A percentile compares a stretch with the other conserved stretches of the same genome.
Evolutionary conservation across 352 stramenopile species (phyloP).

Genomic region (Pythium brachiatum): DNA sequence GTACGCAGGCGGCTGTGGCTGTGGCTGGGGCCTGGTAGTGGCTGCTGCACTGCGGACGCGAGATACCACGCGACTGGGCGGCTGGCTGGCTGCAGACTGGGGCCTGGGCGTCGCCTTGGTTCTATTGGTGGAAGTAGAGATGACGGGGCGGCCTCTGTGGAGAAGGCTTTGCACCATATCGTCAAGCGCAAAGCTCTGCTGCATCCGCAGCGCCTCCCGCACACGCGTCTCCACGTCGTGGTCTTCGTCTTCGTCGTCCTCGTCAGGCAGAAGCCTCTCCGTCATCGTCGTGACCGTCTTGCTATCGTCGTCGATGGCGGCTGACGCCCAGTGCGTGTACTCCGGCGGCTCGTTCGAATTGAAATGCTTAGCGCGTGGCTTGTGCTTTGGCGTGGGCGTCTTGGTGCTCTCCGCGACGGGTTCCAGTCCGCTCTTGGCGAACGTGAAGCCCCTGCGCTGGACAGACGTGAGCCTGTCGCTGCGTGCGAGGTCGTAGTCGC

Average conservation of each 20-base stretch:
- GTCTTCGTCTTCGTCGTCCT: slow-evolving; percentile 25
- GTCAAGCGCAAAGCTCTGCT: slow-evolving; percentile 53
- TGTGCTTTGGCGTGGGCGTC: slow-evolving; percentile 8
- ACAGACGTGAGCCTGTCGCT: slow-evolving; percentile 49
- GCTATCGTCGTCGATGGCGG: background rate
- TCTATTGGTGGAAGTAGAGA: background rate
- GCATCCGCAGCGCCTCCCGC: slow-evolving; percentile 36
- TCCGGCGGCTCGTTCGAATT: slow-evolving; percentile 1
- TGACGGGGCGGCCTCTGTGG: background rate
- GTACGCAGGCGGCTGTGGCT: slow-evolving; percentile 1
- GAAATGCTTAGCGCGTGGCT: background rate
- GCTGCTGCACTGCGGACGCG: slow-evolving; percentile 10
- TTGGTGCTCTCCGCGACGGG: slow-evolving; percentile 25
- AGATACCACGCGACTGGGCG: slow-evolving; percentile 7
- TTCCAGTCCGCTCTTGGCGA: slow-evolving; percentile 23
- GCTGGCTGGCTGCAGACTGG: background rate
- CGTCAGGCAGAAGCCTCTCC: background rate
- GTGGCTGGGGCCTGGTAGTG: background rate
- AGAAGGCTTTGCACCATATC: slow-evolving; percentile 56
- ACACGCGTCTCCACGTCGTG: slow-evolving; percentile 23
- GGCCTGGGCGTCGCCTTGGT: slow-evolving; percentile 11
- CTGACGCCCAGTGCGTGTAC: slow-evolving; percentile 22
- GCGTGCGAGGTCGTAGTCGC: slow-evolving; percentile 44
- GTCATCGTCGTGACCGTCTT: slow-evolving; percentile 1
- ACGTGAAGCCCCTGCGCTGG: slow-evolving; percentile 38